Evolutionary conservation across 805 yeast species (phyloP).

Genomic region (Metschnikowia gelsemii): DNA sequence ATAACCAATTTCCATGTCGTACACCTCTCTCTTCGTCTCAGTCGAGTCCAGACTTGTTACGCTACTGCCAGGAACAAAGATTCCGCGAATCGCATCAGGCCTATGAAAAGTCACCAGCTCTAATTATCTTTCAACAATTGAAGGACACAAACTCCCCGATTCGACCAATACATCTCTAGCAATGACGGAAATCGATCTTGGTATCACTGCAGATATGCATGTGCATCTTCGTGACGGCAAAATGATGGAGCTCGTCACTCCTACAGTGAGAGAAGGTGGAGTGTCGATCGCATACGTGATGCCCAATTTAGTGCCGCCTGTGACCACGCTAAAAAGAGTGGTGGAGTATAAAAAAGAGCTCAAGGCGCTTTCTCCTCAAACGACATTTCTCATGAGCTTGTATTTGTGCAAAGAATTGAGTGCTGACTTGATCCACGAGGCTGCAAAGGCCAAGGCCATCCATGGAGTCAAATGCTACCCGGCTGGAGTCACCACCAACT

Average conservation of each 20-base stretch:
- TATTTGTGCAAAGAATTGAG: slow-evolving; percentile 77
- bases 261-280: slow-evolving; percentile 89
- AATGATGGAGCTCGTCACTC: slow-evolving; percentile 90
- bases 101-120: too few species aligned
- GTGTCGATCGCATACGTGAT: slow-evolving; percentile 86
- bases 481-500: slow-evolving; percentile 99
- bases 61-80: too few species aligned
- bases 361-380: slow-evolving; percentile 67
- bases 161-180: background rate
- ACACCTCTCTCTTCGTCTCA: too few species aligned
- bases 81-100: too few species aligned
- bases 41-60: too few species aligned
- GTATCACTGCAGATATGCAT: slow-evolving; percentile 86
- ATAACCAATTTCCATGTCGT: too few species aligned
- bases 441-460: slow-evolving; percentile 66
- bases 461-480: slow-evolving; percentile 96
- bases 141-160: background rate
- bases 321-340: slow-evolving; percentile 73
- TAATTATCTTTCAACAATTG: too few species aligned
- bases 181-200: slow-evolving; percentile 49
- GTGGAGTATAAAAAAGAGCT: slow-evolving; percentile 64
- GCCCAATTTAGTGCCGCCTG: slow-evolving; percentile 96
- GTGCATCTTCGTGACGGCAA: slow-evolving; percentile 93
- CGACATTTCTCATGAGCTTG: slow-evolving; percentile 89
- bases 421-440: slow-evolving; percentile 79